Evolutionary conservation across 2,329 filamentous ascomycete species (phyloP).

Genomic region (Colletotrichum cuscutae): DNA sequence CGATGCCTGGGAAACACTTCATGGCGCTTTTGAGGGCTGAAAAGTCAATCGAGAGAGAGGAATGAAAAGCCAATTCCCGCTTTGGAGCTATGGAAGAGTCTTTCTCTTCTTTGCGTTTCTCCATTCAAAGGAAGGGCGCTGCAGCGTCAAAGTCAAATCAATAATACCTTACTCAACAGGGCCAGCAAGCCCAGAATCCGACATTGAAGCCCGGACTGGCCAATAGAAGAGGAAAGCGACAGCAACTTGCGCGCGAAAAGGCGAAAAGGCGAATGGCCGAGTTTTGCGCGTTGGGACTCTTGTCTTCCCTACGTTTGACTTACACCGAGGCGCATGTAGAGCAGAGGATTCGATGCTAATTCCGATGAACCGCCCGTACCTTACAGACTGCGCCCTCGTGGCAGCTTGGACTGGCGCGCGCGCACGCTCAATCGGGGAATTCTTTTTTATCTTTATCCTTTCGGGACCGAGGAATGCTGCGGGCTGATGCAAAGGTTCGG

Average conservation of each 20-base stretch:
- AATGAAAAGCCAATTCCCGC: background rate
- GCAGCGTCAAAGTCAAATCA: slow-evolving; percentile 1
- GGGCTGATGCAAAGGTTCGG: slow-evolving; percentile 17
- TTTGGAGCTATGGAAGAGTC: background rate
- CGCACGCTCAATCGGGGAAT: background rate
- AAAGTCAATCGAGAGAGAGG: background rate
- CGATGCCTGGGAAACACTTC: background rate
- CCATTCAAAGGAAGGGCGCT: background rate
- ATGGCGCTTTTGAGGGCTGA: background rate
- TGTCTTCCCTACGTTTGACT: background rate
- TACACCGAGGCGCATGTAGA: background rate
- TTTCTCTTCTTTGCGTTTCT: background rate
- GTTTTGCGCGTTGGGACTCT: background rate
- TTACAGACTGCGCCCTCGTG: background rate
- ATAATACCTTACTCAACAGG: background rate
- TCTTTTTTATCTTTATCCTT: background rate
- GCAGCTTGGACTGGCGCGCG: background rate
- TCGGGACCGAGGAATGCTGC: slow-evolving; percentile 7
- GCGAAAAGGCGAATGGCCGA: slow-evolving; percentile 20
- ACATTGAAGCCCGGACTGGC: background rate
- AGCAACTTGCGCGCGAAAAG: background rate
- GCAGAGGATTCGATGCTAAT: background rate
- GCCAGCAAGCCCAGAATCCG: background rate
- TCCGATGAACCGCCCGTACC: background rate
- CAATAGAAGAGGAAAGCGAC: background rate